Evolutionary conservation across 495 filamentous ascomycete genomes (phyloP), one percentile per base, ranked within the genome.

Genomic region (Pseudevernia furfuracea): DNA sequence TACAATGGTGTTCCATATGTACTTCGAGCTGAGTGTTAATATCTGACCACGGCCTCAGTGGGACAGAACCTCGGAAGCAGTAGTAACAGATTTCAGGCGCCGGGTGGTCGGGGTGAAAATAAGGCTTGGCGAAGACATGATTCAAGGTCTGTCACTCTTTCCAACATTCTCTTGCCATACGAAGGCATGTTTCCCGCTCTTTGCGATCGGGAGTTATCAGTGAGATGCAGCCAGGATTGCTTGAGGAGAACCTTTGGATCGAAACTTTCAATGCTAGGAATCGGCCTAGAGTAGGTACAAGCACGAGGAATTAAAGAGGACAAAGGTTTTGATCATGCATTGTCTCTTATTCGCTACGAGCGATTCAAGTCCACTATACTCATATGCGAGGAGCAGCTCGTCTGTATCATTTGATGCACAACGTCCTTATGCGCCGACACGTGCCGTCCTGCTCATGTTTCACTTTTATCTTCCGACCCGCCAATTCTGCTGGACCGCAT

Each of bases 1-100:
- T 25, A n/a, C 30, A 64, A 38, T 28, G 17, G 39, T 23, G 49
- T 58, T 39, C 62, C 48, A 61, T 65, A 37, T 32, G 49, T 53
- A 28, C 25, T 4, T 12, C 3, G 7, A 12, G 46, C 11, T 2
- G 14, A 12, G 46, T 49, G 46, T 25, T 25, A 21, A 49, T 4
- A 25, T 8, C 23, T 49, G 46, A 46, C 9, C 37, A 39, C 37
- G 12, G 37, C 37, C 37, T 39, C 6, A 39, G n/a, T n/a, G n/a
- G n/a, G n/a, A n/a, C n/a, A n/a, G n/a, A n/a, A n/a, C n/a, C n/a
- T n/a, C n/a, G n/a, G n/a, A n/a, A n/a, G n/a, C n/a, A n/a, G n/a
- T n/a, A n/a, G n/a, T n/a, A n/a, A n/a, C n/a, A n/a, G n/a, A n/a
- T n/a, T n/a, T n/a, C 37, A 39, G 10, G 37, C 37, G 37, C 37